Evolutionary conservation across 257 asterid species (phyloP), one percentile per base, ranked within the genome.

Genomic region (Craterostigma plantagineum): DNA sequence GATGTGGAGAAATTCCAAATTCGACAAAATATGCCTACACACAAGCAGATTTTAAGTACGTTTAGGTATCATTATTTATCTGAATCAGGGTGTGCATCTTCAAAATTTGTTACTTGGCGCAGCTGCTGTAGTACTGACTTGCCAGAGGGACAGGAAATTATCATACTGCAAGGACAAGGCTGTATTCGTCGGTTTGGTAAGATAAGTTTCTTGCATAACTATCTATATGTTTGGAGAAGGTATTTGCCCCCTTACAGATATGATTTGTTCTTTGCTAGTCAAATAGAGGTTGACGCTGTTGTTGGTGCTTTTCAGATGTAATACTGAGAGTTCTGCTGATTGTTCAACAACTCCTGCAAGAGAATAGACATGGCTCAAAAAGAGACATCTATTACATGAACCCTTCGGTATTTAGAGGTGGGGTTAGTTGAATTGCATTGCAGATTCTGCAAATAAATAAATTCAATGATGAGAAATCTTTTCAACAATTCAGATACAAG

Each of bases 361-460:
- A 78, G 66, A 81, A 81, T 62, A 78, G 68, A 57, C 96, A 86
- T 62, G 78, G 69, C 42, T 81, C 96, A 10, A 86, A 86, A 61
- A 60, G 96, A 58, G 96, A 86, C 65, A 78, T 86, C 33, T 81
- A 73, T 59, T 86, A 81, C 69, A 75, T 75, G 87, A 75, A 86
- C 56, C 92, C 96, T 60, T 59, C 74, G 16, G 65, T 72, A 60
- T 86, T 86, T 58, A 86, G 63, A 81, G 96, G 96, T 80, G 55
- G 51, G 8, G 10, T 23, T 40, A 1, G 5, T 36, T 10, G 40
- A 9, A 12, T 12, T 36, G 8, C 30, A 2, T 6, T 23, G 30
- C 30, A 23, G 30, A 23, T 23, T 2, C 30, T 23, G 30, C 2
- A 23, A 23, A 23, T 6, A 23, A 23, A 23, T 23, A 23, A 23